Evolutionary conservation across 2,329 filamentous ascomycete species (phyloP).

Genomic region (Daldinia sp.): DNA sequence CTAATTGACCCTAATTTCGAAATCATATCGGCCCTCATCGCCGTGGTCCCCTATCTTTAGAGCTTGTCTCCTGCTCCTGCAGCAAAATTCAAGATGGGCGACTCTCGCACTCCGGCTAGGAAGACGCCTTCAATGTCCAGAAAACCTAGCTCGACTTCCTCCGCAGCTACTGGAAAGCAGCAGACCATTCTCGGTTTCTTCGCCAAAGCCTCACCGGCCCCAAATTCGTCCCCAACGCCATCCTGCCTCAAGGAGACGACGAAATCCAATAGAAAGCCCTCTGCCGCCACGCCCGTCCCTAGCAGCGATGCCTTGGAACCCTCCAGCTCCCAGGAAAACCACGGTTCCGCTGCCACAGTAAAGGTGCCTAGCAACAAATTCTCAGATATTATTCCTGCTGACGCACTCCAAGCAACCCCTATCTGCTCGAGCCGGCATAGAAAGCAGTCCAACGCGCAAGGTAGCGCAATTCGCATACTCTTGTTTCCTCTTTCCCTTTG

Average conservation of each 20-base stretch:
- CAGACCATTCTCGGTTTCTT: constrained; percentile 87
- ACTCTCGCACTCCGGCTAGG: constrained; percentile 50
- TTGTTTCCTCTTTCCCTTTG: neutral
- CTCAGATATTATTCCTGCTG: constrained; percentile 58
- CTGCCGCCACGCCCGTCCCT: constrained; percentile 76
- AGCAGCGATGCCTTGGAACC: constrained; percentile 82
- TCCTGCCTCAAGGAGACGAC: constrained; percentile 61
- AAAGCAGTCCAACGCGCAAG: constrained; percentile 84
- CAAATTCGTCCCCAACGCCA: constrained; percentile 50
- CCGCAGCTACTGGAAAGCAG: constrained; percentile 64
- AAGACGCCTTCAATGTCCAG: constrained; percentile 58
- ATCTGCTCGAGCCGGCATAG: constrained; percentile 56
- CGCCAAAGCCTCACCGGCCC: constrained; percentile 65
- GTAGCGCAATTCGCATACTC: constrained; percentile 59
- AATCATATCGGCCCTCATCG: neutral
- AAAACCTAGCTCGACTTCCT: constrained; percentile 62
- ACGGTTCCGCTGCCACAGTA: constrained; percentile 57
- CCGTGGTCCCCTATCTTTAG: neutral
- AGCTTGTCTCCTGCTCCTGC: neutral
- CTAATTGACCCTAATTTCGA: constrained; percentile 1
- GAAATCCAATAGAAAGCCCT: constrained; percentile 59
- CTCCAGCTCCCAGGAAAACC: constrained; percentile 76
- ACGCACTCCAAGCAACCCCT: constrained; percentile 58
- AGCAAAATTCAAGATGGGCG: constrained; percentile 45
- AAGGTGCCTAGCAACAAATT: constrained; percentile 65